Percentiles rank a stretch among this genome's conserved stretches.
Evolutionary conservation across 176 grass and related monocot species (phyloP).

Genomic region (Paspalum vaginatum): DNA sequence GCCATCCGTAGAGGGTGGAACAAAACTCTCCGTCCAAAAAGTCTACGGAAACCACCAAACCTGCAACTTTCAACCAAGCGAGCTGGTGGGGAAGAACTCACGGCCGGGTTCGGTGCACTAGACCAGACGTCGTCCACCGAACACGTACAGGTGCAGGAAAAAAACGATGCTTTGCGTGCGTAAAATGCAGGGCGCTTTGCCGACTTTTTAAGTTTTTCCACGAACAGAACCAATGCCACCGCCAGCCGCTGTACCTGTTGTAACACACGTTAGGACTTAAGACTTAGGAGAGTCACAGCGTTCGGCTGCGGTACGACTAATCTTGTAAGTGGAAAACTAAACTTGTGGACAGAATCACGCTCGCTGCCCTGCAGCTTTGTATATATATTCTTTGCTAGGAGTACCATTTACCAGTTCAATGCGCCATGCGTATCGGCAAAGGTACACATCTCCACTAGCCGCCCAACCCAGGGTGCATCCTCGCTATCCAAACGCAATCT

Average conservation of each 20-base stretch:
- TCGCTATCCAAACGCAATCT: too few species aligned
- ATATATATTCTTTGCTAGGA: neutral
- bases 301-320: neutral
- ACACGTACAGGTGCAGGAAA: neutral
- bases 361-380: too few species aligned
- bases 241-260: neutral
- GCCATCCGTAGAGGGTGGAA: neutral
- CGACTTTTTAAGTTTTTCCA: constrained; percentile 12
- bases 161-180: neutral
- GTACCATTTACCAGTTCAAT: neutral
- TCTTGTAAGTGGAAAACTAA: too few species aligned
- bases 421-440: too few species aligned
- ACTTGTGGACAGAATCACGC: constrained; percentile 18
- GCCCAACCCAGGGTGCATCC: too few species aligned
- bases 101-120: neutral
- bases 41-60: constrained; percentile 17
- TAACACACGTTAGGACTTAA: too few species aligned
- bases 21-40: neutral
- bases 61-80: neutral
- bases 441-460: too few species aligned
- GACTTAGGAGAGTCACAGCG: too few species aligned
- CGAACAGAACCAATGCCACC: constrained; percentile 11
- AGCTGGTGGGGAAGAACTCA: neutral
- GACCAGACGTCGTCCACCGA: neutral
- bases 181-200: neutral